Evolutionary conservation across 2,329 filamentous ascomycete species (phyloP).

Genomic region (Verticillium isaacii): DNA sequence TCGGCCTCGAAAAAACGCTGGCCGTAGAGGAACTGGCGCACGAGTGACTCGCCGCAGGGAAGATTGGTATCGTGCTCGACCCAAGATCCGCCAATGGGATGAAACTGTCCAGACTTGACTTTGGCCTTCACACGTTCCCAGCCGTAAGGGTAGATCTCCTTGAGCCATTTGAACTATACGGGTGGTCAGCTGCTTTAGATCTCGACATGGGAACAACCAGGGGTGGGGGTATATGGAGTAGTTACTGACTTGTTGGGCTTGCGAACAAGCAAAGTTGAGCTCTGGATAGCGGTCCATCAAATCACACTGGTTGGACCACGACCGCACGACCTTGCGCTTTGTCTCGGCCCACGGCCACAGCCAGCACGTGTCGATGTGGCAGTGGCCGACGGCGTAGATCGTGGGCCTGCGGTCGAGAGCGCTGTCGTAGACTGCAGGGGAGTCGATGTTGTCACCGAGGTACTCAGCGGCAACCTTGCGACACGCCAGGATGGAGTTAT

Average conservation of each 20-base stretch:
- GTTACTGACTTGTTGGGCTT: slow-evolving; percentile 43
- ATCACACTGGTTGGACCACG: slow-evolving; percentile 66
- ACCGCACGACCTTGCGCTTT: slow-evolving; percentile 64
- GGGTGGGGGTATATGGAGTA: slow-evolving; percentile 33
- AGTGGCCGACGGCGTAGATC: slow-evolving; percentile 61
- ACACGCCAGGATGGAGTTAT: slow-evolving; percentile 48
- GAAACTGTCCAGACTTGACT: slow-evolving; percentile 61
- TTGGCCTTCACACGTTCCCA: slow-evolving; percentile 63
- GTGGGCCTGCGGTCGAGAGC: slow-evolving; percentile 42
- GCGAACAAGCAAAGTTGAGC: slow-evolving; percentile 59
- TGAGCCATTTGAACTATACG: slow-evolving; percentile 55
- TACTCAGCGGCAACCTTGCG: slow-evolving; percentile 57
- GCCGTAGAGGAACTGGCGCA: slow-evolving; percentile 63
- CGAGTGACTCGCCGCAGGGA: slow-evolving; percentile 62
- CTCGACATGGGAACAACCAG: neutral
- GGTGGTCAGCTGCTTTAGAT: neutral
- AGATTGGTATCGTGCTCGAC: slow-evolving; percentile 68
- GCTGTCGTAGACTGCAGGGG: slow-evolving; percentile 52
- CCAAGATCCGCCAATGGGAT: slow-evolving; percentile 66
- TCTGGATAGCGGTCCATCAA: slow-evolving; percentile 65
- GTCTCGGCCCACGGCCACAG: slow-evolving; percentile 68
- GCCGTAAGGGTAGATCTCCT: slow-evolving; percentile 57
- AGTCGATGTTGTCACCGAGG: slow-evolving; percentile 54
- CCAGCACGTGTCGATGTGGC: slow-evolving; percentile 69
- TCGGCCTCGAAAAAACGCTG: slow-evolving; percentile 64